A percentile compares a stretch with the other conserved stretches of the same genome.
phyloP scores from a whole-genome alignment of 495 filamentous ascomycete genomes.

The Trichoderma reesei region DNA sequence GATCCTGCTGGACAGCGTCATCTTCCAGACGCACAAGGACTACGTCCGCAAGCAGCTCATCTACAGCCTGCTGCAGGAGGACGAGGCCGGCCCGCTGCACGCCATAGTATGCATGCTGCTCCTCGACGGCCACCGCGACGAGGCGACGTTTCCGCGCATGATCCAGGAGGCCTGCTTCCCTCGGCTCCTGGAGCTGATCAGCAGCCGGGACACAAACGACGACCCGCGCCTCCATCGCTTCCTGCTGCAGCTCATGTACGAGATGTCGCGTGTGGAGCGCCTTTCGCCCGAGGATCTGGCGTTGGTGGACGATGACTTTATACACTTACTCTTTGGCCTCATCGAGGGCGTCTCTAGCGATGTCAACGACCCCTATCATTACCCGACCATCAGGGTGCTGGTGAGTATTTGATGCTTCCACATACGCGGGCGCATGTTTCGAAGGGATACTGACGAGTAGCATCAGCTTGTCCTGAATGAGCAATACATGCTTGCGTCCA shows the following conservation, averaged over 20 bases:
- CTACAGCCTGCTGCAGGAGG: constrained; percentile 85
- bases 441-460: not conserved
- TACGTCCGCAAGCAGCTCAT: constrained; percentile 92
- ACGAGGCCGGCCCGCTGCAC: constrained; percentile 67
- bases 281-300: constrained; percentile 68
- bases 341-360: constrained; percentile 88
- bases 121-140: constrained; percentile 75
- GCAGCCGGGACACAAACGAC: constrained; percentile 42
- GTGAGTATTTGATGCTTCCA: constrained; percentile 36
- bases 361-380: constrained; percentile 89
- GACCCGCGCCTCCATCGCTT: constrained; percentile 68
- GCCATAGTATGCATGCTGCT: constrained; percentile 80
- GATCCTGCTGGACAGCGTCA: constrained; percentile 60
- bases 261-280: constrained; percentile 90
- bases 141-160: constrained; percentile 75
- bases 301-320: constrained; percentile 74
- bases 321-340: constrained; percentile 73
- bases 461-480: constrained; percentile 87
- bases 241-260: constrained; percentile 83
- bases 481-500: constrained; percentile 85
- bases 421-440: not conserved
- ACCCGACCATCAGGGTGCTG: constrained; percentile 85
- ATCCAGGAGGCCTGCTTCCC: constrained; percentile 75
- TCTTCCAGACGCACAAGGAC: constrained; percentile 65
- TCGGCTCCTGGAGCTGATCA: constrained; percentile 73